Base-by-base conservation (phyloP, 768 basidiomycete species). In the Podaxis rugospora region DNA sequence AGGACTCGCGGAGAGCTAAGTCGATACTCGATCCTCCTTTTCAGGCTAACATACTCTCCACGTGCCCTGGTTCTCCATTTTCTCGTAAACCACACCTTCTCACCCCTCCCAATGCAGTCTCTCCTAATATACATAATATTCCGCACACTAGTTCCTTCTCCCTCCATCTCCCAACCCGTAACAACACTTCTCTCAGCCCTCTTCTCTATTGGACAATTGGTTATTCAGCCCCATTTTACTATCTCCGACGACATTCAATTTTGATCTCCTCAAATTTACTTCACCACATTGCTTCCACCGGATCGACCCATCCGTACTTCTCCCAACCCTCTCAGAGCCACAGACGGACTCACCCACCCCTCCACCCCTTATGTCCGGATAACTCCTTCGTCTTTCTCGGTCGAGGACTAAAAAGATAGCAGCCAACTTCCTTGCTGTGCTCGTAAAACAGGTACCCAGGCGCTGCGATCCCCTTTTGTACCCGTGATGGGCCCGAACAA, bases 21-120 rank as follows among this genome's bases (percentile, higher is more conserved):
- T 13, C 52, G 61, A 62, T 52, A 47, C 11, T 21, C n/a, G 36
- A 18, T 36, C 28, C 37, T 25, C 59, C 51, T 59, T 59, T 59
- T 59, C 50, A 51, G 57, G 57, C 39, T 13, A 32, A 28, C 21
- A 23, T 40, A 11, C 37, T n/a, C 9, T 42, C 37, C 59, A 60
- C 59, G 59, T 60, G 59, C 51, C 36, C 36, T 39, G 21, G 25
- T 54, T 36, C 52, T 37, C 36, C 35, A 18, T 36, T 53, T 53
- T 53, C 51, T 53, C 51, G 51, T 53, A 53, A 53, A 36, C 28
- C 32, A 14, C 32, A 14, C 27, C 57, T 58, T 51, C 25, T 58
- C 57, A 16, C 47, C 27, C 32, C 18, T 40, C 47, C 49, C 27
- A 44, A 42, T 42, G 23, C 25, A 44, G 39, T 55, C 16, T 23